Evolutionary conservation across 495 filamentous ascomycete species (phyloP), one percentile per base, ranked within the genome.

Genomic region (Pseudomonodictys pantanalensis): DNA sequence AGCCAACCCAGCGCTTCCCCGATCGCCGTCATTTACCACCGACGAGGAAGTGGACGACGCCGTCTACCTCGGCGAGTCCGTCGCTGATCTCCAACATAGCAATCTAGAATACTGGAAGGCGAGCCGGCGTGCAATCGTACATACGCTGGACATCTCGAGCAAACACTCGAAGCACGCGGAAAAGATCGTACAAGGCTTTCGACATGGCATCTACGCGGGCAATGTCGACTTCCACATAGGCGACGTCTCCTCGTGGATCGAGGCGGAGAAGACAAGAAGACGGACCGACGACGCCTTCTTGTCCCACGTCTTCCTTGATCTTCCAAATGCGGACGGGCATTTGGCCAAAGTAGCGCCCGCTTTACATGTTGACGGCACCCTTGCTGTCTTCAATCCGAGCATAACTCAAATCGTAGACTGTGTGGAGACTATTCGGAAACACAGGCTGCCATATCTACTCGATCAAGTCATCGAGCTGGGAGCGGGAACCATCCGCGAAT

Each of bases 181-280:
- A 57, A 71, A 75, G 32, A 77, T 85, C 43, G 79, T 92, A 11
- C 60, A 73, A 6, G 79, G 81, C 5, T 92, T 90, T 72, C 81
- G 86, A 2, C 76, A 79, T 10, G 89, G 87, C 1, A 78, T 90
- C 25, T 92, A 92, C 72, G 71, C 72, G 5, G 72, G 73, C 17
- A 73, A 88, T 64, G 75, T 91, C 44, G 83, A 88, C 58, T 92
- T 92, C 70, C 81, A 91, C 70, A 79, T 87, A 42, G 81, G 79
- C n/a, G 75, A 78, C 11, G 79, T 88, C 0, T 75, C 79, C 15
- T 71, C 77, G n/a, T 92, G 84, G 81, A 76, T 89, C 38, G 71
- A 75, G 38, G 44, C 38, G 22, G 52, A 67, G 57, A 51, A 50
- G n/a, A 69, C 70, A 1, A 54, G 42, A 2, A 64, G 76, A 4